Evolutionary conservation across 768 basidiomycete genomes (phyloP).

Genomic region (Amanita pseudoporphyria): DNA sequence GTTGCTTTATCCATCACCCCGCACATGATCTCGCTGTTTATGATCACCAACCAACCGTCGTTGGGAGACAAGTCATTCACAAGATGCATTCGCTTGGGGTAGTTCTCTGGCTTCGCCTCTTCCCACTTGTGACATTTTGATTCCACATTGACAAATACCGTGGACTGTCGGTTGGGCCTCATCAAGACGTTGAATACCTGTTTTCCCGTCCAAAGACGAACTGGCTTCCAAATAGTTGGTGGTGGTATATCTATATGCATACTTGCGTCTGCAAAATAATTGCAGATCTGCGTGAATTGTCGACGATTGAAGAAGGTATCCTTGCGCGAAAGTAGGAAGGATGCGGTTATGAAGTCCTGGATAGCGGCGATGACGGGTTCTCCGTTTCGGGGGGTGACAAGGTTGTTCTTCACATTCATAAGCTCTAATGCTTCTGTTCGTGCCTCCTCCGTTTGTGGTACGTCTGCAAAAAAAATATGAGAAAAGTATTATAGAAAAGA

Average conservation of each 20-base stretch:
- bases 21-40: constrained; percentile 99
- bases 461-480: constrained; percentile 43
- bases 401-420: constrained; percentile 94
- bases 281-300: constrained; percentile 95
- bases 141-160: constrained; percentile 90
- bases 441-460: constrained; percentile 98
- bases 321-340: constrained; percentile 87
- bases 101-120: constrained; percentile 55
- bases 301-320: constrained; percentile 91
- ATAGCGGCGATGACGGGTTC: constrained; percentile 99
- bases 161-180: constrained; percentile 79
- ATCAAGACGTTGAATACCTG: constrained; percentile 98
- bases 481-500: neutral
- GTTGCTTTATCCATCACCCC: constrained; percentile 99
- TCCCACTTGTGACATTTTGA: constrained; percentile 89
- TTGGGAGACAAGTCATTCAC: constrained; percentile 88
- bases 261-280: constrained; percentile 86
- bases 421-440: constrained; percentile 94
- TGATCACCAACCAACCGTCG: constrained; percentile 94
- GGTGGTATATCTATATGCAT: constrained; percentile 93
- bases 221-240: constrained; percentile 89
- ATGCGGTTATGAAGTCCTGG: constrained; percentile 99
- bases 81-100: constrained; percentile 49
- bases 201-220: constrained; percentile 94
- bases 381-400: constrained; percentile 96